Base-by-base conservation (phyloP, 139 green algal genomes). In the Picocystis salinarum region DNA sequence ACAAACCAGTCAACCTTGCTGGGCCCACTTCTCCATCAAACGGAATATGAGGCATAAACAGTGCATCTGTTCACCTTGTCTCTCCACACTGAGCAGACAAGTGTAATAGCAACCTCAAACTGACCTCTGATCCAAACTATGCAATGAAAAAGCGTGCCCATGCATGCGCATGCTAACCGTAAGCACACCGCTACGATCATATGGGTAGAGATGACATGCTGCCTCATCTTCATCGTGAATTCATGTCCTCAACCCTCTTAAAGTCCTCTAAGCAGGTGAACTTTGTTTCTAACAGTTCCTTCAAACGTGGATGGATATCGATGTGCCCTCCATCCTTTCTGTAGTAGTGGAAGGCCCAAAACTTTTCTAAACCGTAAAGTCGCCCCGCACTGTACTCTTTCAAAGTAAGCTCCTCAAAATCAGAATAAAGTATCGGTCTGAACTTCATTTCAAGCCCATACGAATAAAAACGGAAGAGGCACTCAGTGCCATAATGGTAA, bases 341-440 rank as follows among this genome's bases (percentile, higher is more conserved):
- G 61, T 97, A 97, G 62, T 88, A 78, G 62, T 95, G 85, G 65
- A 85, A 97, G 15, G 15, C 15, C 62, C 62, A 71, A 47, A 73
- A 71, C 66, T 97, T 97, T 65, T 97, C 87, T 36, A 97, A 63
- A 0, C 85, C 87, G 50, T 96, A 96, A 46, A 96, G 55, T 53
- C 61, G 74, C 37, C 72, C 74, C 20, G 52, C 37, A 34, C 82
- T 60, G 52, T 74, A 86, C 49, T 87, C 74, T 58, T 80, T 57
- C 13, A 62, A 30, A 23, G 65, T 72, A 28, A 75, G 50, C 45
- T 79, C 50, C 71, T 96, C 85, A 67, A 95, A 95, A 24, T 87
- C 79, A 26, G 39, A 27, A 54, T 91, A 93, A 23, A 93, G 54
- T 6, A 53, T 29, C 13, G 47, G 25, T 12, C 56, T 45, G 47